A percentile compares a stretch with the other conserved stretches of the same genome.
phyloP scores from a whole-genome alignment of 352 stramenopile species.

The Phytophthora citrophthora region DNA sequence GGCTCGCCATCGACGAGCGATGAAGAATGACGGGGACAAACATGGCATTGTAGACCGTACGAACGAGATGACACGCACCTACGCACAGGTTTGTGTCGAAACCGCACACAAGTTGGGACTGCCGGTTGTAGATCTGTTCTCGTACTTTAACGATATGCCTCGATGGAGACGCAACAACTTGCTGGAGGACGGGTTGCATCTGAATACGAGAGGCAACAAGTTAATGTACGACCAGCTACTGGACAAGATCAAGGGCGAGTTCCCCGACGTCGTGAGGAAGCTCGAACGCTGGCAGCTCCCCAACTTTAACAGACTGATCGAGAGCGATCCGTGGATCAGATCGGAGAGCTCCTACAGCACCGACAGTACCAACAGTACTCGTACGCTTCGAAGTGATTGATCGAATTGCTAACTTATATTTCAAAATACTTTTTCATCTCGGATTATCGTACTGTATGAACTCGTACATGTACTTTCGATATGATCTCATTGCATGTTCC shows the following conservation, averaged over 20 bases:
- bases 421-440: slow-evolving; percentile 5
- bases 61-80: slow-evolving; percentile 44
- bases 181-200: slow-evolving; percentile 62
- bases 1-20: slow-evolving; percentile 14
- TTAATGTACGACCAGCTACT: slow-evolving; percentile 50
- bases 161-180: slow-evolving; percentile 42
- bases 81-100: slow-evolving; percentile 48
- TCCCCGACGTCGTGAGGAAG: slow-evolving; percentile 30
- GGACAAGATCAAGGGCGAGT: slow-evolving; percentile 40
- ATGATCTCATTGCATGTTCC: neutral
- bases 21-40: slow-evolving; percentile 15
- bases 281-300: slow-evolving; percentile 27
- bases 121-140: slow-evolving; percentile 48
- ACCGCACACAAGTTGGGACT: slow-evolving; percentile 33
- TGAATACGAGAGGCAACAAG: slow-evolving; percentile 57
- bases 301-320: slow-evolving; percentile 19
- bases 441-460: neutral
- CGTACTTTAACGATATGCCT: slow-evolving; percentile 56
- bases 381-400: slow-evolving; percentile 23
- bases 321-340: slow-evolving; percentile 24
- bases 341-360: neutral
- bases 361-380: slow-evolving; percentile 13
- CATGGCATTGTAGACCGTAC: slow-evolving; percentile 40
- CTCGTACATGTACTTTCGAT: neutral
- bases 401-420: slow-evolving; percentile 24